Percentiles rank a stretch among this genome's conserved stretches.
These are phyloP conservation scores for Phylloporus scabripes DNA, from an alignment of 768 basidiomycete genomes.

Conservation along the genomic window DNA sequence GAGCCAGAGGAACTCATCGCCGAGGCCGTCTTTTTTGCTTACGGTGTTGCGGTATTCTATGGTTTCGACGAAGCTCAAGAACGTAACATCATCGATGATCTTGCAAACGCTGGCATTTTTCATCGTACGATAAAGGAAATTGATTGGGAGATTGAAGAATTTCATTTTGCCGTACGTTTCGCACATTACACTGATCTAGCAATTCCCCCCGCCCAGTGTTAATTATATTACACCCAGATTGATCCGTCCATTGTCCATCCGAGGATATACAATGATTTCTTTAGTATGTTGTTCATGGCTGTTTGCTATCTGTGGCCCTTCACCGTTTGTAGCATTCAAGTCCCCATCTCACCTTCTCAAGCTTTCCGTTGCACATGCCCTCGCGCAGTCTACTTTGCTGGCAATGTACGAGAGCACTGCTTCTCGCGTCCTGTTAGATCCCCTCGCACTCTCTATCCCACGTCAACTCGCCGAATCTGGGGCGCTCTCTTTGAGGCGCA, in stretches of 20 bases:
- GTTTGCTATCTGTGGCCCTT: not conserved
- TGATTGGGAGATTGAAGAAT: conserved; percentile 91
- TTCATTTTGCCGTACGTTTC: conserved; percentile 68
- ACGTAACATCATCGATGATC: conserved; percentile 76
- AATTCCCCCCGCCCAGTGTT: not conserved
- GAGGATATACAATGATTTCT: conserved; percentile 94
- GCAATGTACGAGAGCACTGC: conserved; percentile 82
- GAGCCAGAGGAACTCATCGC: conserved; percentile 46
- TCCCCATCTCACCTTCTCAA: conserved; percentile 86
- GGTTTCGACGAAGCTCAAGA: conserved; percentile 80
- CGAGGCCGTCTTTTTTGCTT: conserved; percentile 75
- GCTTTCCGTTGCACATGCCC: conserved; percentile 89
- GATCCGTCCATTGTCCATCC: conserved; percentile 81
- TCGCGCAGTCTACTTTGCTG: conserved; percentile 91
- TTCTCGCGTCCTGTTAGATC: conserved; percentile 70
- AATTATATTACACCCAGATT: conserved; percentile 42
- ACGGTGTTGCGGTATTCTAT: conserved; percentile 92
- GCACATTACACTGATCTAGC: not conserved
- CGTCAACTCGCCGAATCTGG: conserved; percentile 77
- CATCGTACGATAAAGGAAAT: conserved; percentile 54
- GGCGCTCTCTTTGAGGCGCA: conserved; percentile 65
- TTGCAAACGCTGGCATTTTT: conserved; percentile 66
- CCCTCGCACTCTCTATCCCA: conserved; percentile 75
- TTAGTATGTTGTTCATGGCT: conserved; percentile 54
- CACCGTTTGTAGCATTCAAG: conserved; percentile 63